phyloP scores from a whole-genome alignment of 805 yeast genomes.

The Wickerhamiella kazuoi region DNA sequence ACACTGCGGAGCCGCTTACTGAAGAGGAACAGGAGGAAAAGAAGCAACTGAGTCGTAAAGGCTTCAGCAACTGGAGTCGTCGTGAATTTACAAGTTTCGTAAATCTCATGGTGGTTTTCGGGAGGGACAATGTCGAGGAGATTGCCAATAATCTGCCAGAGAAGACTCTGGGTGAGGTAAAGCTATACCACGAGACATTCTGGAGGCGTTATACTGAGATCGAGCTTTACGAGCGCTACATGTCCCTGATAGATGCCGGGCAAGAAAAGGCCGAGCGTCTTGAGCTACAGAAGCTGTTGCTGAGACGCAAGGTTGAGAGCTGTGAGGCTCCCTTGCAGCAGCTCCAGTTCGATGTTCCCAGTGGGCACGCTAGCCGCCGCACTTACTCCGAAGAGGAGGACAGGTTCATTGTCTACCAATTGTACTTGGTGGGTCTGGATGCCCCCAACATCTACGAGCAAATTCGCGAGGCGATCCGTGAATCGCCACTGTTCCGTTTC shows the following conservation, averaged over 20 bases:
- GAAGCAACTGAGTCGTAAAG: conserved; percentile 44
- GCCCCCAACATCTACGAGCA: conserved; percentile 60
- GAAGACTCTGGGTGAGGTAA: conserved; percentile 63
- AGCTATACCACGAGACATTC: conserved; percentile 58
- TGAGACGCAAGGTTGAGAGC: conserved; percentile 54
- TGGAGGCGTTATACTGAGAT: conserved; percentile 66
- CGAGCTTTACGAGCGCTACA: conserved; percentile 75
- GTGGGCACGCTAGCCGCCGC: conserved; percentile 42
- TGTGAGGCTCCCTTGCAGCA: conserved; percentile 69
- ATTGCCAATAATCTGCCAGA: conserved; percentile 71
- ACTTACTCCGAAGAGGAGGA: conserved; percentile 81
- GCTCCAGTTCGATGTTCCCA: conserved; percentile 51
- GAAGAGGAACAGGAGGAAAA: conserved; percentile 53
- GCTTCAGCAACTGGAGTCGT: conserved; percentile 70
- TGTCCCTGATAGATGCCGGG: conserved; percentile 69
- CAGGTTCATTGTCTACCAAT: conserved; percentile 62
- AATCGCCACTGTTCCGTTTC: conserved; percentile 61
- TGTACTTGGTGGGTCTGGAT: conserved; percentile 67
- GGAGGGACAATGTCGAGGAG: conserved; percentile 51
- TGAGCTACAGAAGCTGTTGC: conserved; percentile 56
- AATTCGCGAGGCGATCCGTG: conserved; percentile 56
- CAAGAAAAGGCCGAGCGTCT: conserved; percentile 60
- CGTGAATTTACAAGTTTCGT: conserved; percentile 77
- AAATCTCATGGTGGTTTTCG: conserved; percentile 54
- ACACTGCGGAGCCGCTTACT: conserved; percentile 61